Conservation (phyloP, 2,329 filamentous ascomycete genomes). For the Aspergillus sp. region DNA sequence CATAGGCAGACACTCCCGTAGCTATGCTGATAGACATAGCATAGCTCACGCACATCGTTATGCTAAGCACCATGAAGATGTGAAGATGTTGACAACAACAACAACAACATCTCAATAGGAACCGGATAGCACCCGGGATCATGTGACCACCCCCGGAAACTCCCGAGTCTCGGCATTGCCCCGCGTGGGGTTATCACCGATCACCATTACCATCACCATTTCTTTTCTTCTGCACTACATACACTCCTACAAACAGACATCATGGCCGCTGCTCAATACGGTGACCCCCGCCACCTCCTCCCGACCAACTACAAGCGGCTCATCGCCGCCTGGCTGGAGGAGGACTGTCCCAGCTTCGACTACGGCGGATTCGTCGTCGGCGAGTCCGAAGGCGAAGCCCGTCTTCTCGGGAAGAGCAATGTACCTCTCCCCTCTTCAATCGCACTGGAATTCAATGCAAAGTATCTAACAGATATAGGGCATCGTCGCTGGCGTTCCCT, state of each 20-base stretch:
- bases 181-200: constrained; percentile 1
- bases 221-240: neutral
- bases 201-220: neutral
- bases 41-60: no score
- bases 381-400: constrained; percentile 42
- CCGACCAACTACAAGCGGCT: constrained; percentile 80
- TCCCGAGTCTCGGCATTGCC: constrained; percentile 13
- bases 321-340: constrained; percentile 82
- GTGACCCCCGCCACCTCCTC: constrained; percentile 69
- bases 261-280: constrained; percentile 56
- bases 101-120: no score
- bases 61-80: no score
- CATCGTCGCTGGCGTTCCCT: constrained; percentile 85
- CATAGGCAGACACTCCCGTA: no score
- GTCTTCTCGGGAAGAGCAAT: constrained; percentile 56
- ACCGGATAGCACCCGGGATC: neutral
- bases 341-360: constrained; percentile 95
- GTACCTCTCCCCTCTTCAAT: constrained; percentile 28
- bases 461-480: constrained; percentile 48
- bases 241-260: neutral
- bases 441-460: neutral
- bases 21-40: no score
- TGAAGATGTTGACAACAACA: no score
- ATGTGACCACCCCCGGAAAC: constrained; percentile 6
- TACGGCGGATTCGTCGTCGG: constrained; percentile 97